Percentiles rank a stretch among this genome's conserved stretches.
Evolutionary conservation across 2,329 filamentous ascomycete species (phyloP).

Genomic region (Pyricularia grisea): DNA sequence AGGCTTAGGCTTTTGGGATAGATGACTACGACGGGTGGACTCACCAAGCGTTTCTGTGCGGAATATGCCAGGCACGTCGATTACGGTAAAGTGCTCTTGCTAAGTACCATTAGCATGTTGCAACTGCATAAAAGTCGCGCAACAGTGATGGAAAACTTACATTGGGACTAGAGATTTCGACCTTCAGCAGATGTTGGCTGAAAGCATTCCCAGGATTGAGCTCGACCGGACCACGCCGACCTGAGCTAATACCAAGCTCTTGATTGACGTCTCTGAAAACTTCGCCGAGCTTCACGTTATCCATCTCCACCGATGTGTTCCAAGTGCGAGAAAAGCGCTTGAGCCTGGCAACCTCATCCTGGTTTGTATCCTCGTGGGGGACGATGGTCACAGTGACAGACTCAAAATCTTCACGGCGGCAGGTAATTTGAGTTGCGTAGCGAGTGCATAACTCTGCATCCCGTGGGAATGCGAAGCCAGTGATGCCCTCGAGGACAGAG

Average conservation of each 20-base stretch:
- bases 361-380: slow-evolving; percentile 11
- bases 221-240: neutral
- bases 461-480: slow-evolving; percentile 37
- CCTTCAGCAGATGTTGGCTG: slow-evolving; percentile 34
- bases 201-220: slow-evolving; percentile 21
- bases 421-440: slow-evolving; percentile 37
- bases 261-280: neutral
- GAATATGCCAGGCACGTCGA: slow-evolving; percentile 45
- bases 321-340: slow-evolving; percentile 7
- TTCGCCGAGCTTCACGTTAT: neutral
- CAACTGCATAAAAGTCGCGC: neutral
- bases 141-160: slow-evolving; percentile 12
- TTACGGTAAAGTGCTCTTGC: slow-evolving; percentile 39
- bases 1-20: neutral
- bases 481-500: slow-evolving; percentile 66
- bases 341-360: slow-evolving; percentile 9
- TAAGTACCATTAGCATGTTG: slow-evolving; percentile 5
- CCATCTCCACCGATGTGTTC: neutral
- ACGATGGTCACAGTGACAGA: slow-evolving; percentile 33
- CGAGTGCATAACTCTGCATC: slow-evolving; percentile 34
- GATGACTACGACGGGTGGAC: slow-evolving; percentile 6
- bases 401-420: slow-evolving; percentile 22
- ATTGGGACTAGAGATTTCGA: slow-evolving; percentile 33
- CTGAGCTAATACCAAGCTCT: neutral
- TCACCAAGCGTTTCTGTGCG: slow-evolving; percentile 23